Evolutionary conservation across 805 yeast genomes (phyloP).

Genomic region (Maudiozyma saulgeensis): DNA sequence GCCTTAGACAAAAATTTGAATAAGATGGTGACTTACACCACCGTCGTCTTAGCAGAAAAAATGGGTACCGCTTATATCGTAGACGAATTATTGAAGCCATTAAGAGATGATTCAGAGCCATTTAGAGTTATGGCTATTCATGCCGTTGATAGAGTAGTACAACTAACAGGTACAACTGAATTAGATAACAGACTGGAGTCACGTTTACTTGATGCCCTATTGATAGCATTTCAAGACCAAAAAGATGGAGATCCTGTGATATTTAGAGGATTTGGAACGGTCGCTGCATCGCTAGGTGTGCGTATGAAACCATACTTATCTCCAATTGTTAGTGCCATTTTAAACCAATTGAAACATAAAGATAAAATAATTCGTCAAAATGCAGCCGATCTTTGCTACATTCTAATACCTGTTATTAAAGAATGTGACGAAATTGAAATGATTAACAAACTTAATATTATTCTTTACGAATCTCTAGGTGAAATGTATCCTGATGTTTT

Average conservation of each 20-base stretch:
- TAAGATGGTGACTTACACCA: slow-evolving; percentile 60
- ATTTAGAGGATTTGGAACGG: slow-evolving; percentile 54
- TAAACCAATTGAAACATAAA: slow-evolving; percentile 66
- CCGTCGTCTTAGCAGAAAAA: slow-evolving; percentile 54
- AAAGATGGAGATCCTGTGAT: slow-evolving; percentile 45
- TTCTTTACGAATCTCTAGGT: slow-evolving; percentile 83
- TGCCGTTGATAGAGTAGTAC: slow-evolving; percentile 48
- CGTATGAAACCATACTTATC: slow-evolving; percentile 65
- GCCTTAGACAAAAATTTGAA: slow-evolving; percentile 58
- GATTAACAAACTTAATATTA: slow-evolving; percentile 58
- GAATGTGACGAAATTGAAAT: slow-evolving; percentile 55
- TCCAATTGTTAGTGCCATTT: slow-evolving; percentile 58
- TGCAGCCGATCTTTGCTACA: slow-evolving; percentile 67
- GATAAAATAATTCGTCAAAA: slow-evolving; percentile 67
- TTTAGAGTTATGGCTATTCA: slow-evolving; percentile 72
- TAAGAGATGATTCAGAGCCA: slow-evolving; percentile 79
- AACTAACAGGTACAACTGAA: slow-evolving; percentile 41
- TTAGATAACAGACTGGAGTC: slow-evolving; percentile 54
- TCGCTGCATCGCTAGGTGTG: slow-evolving; percentile 50
- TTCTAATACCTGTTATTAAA: slow-evolving; percentile 57
- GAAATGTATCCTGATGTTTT: slow-evolving; percentile 91
- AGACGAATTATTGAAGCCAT: slow-evolving; percentile 42
- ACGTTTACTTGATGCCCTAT: slow-evolving; percentile 66
- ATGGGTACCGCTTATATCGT: slow-evolving; percentile 57
- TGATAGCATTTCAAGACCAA: slow-evolving; percentile 77